phyloP scores from a whole-genome alignment of 345 rosid species.

The Adansonia digitata region DNA sequence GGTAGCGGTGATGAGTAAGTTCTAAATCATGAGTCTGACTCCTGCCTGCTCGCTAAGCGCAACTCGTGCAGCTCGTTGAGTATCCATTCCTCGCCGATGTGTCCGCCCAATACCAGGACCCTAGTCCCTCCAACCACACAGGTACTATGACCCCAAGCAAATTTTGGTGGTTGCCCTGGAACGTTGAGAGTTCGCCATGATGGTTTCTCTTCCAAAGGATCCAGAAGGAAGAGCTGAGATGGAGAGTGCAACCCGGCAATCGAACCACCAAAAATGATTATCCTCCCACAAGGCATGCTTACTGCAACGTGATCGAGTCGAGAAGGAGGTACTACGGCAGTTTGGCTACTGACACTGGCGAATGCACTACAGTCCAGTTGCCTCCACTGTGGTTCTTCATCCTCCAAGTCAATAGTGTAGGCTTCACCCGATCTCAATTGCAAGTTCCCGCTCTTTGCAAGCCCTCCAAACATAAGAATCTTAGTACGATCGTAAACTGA shows the following conservation, averaged over 20 bases:
- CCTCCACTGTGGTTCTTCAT: conserved; percentile 69
- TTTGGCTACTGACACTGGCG: conserved; percentile 50
- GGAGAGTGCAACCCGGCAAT: conserved; percentile 83
- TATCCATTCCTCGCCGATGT: conserved; percentile 90
- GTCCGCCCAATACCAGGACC: conserved; percentile 86
- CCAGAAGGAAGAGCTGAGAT: conserved; percentile 73
- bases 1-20: background rate
- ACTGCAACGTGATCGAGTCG: conserved; percentile 91
- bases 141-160: conserved; percentile 96
- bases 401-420: conserved; percentile 69
- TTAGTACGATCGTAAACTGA: conserved; percentile 71
- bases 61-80: conserved; percentile 79
- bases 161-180: conserved; percentile 79
- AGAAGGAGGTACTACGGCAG: conserved; percentile 66
- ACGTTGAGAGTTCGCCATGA: conserved; percentile 77
- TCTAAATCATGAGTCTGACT: conserved; percentile 30
- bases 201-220: conserved; percentile 86
- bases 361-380: conserved; percentile 63
- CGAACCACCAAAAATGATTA: conserved; percentile 84
- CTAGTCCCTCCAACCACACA: conserved; percentile 92
- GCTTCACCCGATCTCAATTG: conserved; percentile 77
- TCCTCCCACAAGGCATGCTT: conserved; percentile 94
- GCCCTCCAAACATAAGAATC: conserved; percentile 87
- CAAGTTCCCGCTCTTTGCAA: conserved; percentile 82
- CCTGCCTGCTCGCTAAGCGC: conserved; percentile 71